These are phyloP conservation scores for Tricholoma hemisulphureum DNA, from an alignment of 768 basidiomycete species.

Conservation along the genomic window DNA sequence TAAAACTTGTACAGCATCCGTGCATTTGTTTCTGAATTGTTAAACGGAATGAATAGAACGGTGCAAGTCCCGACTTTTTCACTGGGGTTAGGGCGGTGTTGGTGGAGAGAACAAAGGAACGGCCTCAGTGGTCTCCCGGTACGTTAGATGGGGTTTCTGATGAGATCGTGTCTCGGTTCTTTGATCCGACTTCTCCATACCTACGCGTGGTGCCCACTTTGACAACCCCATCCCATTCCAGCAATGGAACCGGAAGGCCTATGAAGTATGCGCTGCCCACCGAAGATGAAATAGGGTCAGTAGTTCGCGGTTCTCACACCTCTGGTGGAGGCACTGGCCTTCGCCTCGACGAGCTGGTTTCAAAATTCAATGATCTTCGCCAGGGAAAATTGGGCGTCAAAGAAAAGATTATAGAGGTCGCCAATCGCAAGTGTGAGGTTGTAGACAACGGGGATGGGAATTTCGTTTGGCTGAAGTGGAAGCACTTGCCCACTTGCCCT, in stretches of 20 bases:
- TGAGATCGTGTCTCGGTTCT: constrained; percentile 65
- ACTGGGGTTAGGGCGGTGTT: constrained; percentile 75
- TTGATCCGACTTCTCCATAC: constrained; percentile 52
- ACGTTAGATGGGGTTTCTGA: constrained; percentile 58
- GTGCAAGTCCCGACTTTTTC: constrained; percentile 78
- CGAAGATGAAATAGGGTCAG: constrained; percentile 66
- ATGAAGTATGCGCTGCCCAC: constrained; percentile 65
- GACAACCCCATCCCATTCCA: constrained; percentile 36
- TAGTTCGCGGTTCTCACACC: constrained; percentile 64
- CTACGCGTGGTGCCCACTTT: constrained; percentile 44
- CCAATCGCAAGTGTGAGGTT: constrained; percentile 62
- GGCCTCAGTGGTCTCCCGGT: constrained; percentile 72
- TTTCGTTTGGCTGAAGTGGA: constrained; percentile 63
- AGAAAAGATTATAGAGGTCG: constrained; percentile 78
- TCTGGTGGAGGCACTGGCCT: constrained; percentile 61
- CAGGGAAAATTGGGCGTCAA: constrained; percentile 59
- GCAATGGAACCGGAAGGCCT: constrained; percentile 26
- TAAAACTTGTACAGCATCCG: constrained; percentile 19
- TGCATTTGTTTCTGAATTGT: constrained; percentile 13
- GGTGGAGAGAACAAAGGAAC: constrained; percentile 41
- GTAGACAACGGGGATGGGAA: constrained; percentile 60
- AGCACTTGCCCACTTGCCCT: constrained; percentile 31
- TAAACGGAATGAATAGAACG: constrained; percentile 46
- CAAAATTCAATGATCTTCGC: constrained; percentile 48
- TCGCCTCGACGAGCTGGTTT: constrained; percentile 61